Conservation (phyloP, 2,329 filamentous ascomycete species). For the Fusarium anguioides region DNA sequence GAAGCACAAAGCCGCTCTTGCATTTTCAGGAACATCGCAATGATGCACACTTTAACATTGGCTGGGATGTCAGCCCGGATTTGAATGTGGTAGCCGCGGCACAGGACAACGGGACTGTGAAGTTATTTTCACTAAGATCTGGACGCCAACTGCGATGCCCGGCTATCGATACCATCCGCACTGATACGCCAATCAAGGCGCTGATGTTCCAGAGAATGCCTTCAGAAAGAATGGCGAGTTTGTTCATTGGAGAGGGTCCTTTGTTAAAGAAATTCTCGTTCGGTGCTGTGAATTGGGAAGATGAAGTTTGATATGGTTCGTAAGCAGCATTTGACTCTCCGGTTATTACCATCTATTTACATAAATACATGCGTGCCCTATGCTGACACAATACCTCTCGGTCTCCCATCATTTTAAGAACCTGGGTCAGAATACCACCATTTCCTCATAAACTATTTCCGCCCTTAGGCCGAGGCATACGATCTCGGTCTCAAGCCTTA, state of each 20-base stretch:
- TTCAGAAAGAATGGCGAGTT: slow-evolving; percentile 56
- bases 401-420: no score
- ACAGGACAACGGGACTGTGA: slow-evolving; percentile 61
- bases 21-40: slow-evolving; percentile 64
- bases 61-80: slow-evolving; percentile 62
- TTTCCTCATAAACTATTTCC: no score
- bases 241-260: slow-evolving; percentile 58
- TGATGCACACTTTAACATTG: slow-evolving; percentile 58
- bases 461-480: no score
- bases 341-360: no score
- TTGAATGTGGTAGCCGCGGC: slow-evolving; percentile 65
- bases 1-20: slow-evolving; percentile 55
- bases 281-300: slow-evolving; percentile 47
- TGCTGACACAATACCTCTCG: no score
- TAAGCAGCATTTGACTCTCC: no score
- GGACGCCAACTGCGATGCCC: slow-evolving; percentile 53
- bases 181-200: slow-evolving; percentile 52
- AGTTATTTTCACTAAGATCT: slow-evolving; percentile 61
- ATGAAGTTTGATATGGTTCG: slow-evolving; percentile 54
- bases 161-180: slow-evolving; percentile 39
- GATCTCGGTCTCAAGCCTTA: no score
- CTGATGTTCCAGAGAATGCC: slow-evolving; percentile 60
- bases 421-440: no score
- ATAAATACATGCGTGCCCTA: no score
- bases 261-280: slow-evolving; percentile 59